These are phyloP conservation scores for Marchantia paleacea DNA, from an alignment of 225 moss, liverwort and hornwort genomes.

Conservation along the genomic window DNA sequence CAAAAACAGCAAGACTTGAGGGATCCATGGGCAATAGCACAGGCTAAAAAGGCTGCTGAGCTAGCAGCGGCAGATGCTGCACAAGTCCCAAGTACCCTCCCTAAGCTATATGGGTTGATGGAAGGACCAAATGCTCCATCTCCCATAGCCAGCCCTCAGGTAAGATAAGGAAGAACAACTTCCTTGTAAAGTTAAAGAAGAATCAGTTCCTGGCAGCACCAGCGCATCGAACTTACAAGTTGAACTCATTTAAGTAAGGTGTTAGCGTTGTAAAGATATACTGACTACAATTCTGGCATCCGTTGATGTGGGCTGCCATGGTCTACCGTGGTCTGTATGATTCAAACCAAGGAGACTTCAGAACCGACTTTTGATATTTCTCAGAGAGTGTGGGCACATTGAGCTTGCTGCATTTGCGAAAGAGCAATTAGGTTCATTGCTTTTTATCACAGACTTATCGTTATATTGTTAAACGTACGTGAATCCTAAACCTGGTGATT, in stretches of 20 bases:
- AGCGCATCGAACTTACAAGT: background rate
- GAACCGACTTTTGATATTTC: background rate
- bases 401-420: background rate
- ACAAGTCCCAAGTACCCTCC: conserved; percentile 41
- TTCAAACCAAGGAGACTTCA: background rate
- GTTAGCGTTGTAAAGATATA: background rate
- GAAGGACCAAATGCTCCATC: conserved; percentile 52
- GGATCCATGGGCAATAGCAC: conserved; percentile 81
- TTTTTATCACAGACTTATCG: background rate
- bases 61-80: conserved; percentile 62
- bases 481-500: too few relatives aligned
- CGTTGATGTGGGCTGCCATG: background rate
- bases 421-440: background rate
- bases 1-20: conserved; percentile 62
- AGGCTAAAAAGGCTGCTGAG: conserved; percentile 55
- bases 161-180: conserved; percentile 11
- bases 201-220: background rate
- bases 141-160: conserved; percentile 58
- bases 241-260: background rate
- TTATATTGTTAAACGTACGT: background rate
- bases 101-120: conserved; percentile 54
- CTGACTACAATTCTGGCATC: background rate
- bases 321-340: background rate
- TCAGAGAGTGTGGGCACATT: background rate
- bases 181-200: background rate